Conservation (phyloP, 2,329 filamentous ascomycete species). For the Colletotrichum acutatum region DNA sequence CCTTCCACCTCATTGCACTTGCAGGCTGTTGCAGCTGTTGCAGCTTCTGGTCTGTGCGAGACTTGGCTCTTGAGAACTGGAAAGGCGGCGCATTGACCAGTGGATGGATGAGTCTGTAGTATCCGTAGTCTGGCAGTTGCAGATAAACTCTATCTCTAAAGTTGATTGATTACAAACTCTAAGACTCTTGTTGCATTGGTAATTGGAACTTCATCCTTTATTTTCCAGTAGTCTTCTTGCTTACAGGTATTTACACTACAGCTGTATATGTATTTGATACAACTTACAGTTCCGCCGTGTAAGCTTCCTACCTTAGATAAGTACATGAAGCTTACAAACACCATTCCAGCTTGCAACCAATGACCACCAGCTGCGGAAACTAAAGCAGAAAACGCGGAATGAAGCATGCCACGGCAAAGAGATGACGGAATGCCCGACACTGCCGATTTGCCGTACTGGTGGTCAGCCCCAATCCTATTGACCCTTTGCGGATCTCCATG, state of each 20-base stretch:
- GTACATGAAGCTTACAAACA: not conserved
- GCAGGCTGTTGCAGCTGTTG: not conserved
- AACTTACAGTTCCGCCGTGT: not conserved
- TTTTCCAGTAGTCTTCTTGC: too few species aligned
- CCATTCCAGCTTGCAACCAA: not conserved
- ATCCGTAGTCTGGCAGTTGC: not conserved
- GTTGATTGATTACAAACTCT: not conserved
- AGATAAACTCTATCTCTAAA: not conserved
- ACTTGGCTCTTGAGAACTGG: not conserved
- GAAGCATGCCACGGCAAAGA: not conserved
- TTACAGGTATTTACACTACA: not conserved
- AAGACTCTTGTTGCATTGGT: not conserved
- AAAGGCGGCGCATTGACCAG: not conserved
- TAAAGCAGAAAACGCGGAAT: not conserved
- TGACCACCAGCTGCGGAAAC: not conserved
- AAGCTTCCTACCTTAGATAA: not conserved
- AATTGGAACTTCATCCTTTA: not conserved
- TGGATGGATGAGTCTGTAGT: not conserved
- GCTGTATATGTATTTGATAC: not conserved
- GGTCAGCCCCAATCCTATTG: not conserved
- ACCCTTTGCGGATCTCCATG: not conserved
- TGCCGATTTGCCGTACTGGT: not conserved
- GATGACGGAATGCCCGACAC: not conserved
- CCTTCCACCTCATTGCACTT: not conserved
- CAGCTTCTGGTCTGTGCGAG: slow-evolving; percentile 3